phyloP scores from a whole-genome alignment of 352 stramenopile species.

The Phytophthora hybrid region DNA sequence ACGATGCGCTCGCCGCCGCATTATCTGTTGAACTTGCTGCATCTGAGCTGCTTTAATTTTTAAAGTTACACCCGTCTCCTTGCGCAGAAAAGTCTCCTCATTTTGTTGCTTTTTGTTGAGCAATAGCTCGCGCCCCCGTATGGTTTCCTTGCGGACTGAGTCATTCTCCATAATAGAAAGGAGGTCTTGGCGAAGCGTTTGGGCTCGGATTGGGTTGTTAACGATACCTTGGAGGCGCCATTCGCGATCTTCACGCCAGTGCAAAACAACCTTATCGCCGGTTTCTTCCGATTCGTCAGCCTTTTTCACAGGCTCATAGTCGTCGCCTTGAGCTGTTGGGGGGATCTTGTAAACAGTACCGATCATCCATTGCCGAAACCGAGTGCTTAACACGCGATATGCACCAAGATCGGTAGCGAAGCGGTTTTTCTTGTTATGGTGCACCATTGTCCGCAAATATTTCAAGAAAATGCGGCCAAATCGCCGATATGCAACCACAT shows the following conservation, averaged over 20 bases:
- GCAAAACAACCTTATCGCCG: constrained; percentile 36
- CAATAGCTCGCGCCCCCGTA: constrained; percentile 48
- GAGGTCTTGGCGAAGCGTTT: constrained; percentile 49
- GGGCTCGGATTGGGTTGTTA: constrained; percentile 44
- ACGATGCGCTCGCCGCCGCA: constrained; percentile 55
- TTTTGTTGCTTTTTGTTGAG: constrained; percentile 46
- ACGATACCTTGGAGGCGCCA: constrained; percentile 58
- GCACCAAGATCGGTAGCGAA: constrained; percentile 61
- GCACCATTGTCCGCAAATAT: constrained; percentile 33
- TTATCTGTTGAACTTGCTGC: constrained; percentile 58
- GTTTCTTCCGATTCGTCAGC: constrained; percentile 17
- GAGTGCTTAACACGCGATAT: constrained; percentile 48
- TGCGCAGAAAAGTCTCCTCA: constrained; percentile 60
- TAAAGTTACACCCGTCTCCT: constrained; percentile 52
- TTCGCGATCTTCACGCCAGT: constrained; percentile 59
- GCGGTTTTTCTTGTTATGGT: constrained; percentile 50
- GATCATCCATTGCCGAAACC: constrained; percentile 59
- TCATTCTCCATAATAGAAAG: constrained; percentile 45
- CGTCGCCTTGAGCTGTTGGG: constrained; percentile 12
- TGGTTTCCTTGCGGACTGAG: constrained; percentile 36
- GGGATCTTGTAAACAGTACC: constrained; percentile 43
- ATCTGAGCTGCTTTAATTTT: constrained; percentile 60
- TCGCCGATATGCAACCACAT: constrained; percentile 61
- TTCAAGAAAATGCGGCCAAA: constrained; percentile 50
- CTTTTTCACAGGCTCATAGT: constrained; percentile 17